Evolutionary conservation across 2,329 filamentous ascomycete genomes (phyloP).

Genomic region (Pyrenochaeta sp.): DNA sequence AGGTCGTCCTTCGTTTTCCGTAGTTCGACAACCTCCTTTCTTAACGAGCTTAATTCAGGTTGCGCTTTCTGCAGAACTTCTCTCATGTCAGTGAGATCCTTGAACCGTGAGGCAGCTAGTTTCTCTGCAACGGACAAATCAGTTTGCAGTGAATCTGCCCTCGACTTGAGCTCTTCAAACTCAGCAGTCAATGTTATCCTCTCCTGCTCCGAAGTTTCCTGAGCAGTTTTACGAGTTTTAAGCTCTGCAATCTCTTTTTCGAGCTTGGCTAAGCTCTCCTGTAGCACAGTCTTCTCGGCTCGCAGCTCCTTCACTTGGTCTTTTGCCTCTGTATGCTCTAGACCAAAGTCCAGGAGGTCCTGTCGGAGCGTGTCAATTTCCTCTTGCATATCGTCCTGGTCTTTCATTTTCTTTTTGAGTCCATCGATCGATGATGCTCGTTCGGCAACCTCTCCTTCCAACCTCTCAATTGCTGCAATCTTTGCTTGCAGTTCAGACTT

Average conservation of each 20-base stretch:
- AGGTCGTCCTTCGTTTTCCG: constrained; percentile 81
- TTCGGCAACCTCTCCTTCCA: constrained; percentile 43
- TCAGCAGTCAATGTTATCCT: constrained; percentile 68
- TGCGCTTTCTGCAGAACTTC: constrained; percentile 85
- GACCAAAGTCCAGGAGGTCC: constrained; percentile 78
- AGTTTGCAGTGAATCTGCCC: constrained; percentile 74
- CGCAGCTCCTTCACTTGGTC: constrained; percentile 75
- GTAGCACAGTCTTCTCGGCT: constrained; percentile 71
- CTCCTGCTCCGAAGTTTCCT: constrained; percentile 60
- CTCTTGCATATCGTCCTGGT: constrained; percentile 79
- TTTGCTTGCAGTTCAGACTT: constrained; percentile 46
- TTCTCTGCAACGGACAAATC: constrained; percentile 88
- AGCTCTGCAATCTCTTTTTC: constrained; percentile 74
- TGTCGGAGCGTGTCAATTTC: constrained; percentile 87
- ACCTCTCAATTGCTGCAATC: constrained; percentile 41
- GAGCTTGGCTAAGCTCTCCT: constrained; percentile 70
- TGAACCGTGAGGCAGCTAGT: constrained; percentile 85
- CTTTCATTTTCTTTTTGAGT: constrained; percentile 74
- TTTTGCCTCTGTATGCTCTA: constrained; percentile 85
- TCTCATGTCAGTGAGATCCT: constrained; percentile 81
- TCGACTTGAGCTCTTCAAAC: constrained; percentile 75
- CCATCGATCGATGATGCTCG: constrained; percentile 78
- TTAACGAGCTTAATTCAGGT: constrained; percentile 81
- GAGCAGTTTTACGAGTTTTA: constrained; percentile 57
- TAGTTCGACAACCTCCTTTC: constrained; percentile 78